Conservation (phyloP, 805 yeast species). For the Yarrowia yakushimensis region DNA sequence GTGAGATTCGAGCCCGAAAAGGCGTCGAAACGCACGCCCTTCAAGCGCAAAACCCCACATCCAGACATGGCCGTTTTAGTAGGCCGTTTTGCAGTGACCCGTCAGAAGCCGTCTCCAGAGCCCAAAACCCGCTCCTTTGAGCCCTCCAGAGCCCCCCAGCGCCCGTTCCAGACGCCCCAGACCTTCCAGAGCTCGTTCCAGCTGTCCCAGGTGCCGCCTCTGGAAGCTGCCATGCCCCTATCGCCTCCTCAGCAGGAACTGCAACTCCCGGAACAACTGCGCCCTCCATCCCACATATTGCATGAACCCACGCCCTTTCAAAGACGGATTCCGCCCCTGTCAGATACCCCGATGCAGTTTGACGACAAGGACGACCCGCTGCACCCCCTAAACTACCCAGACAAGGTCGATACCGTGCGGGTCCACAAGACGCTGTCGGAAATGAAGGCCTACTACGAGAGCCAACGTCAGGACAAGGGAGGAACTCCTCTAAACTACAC, state of each 20-base stretch:
- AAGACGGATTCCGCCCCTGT: background rate
- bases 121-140: background rate
- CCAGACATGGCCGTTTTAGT: conserved; percentile 8
- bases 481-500: background rate
- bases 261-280: conserved; percentile 3
- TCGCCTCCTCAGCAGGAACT: conserved; percentile 12
- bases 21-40: background rate
- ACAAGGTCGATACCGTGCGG: conserved; percentile 7
- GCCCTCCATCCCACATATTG: background rate
- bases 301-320: background rate
- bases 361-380: conserved; percentile 1
- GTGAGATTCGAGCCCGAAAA: conserved; percentile 22
- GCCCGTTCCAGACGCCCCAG: background rate
- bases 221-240: background rate
- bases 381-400: conserved; percentile 1
- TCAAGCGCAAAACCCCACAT: background rate
- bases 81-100: background rate
- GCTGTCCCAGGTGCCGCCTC: background rate
- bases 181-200: background rate
- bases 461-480: conserved; percentile 6
- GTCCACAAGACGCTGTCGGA: conserved; percentile 16
- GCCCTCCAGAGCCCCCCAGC: background rate
- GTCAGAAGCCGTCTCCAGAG: background rate
- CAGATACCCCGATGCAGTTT: conserved; percentile 1
- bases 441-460: conserved; percentile 10